Evolutionary conservation across 805 yeast species (phyloP).

Genomic region (Debaryomyces tyrocola): DNA sequence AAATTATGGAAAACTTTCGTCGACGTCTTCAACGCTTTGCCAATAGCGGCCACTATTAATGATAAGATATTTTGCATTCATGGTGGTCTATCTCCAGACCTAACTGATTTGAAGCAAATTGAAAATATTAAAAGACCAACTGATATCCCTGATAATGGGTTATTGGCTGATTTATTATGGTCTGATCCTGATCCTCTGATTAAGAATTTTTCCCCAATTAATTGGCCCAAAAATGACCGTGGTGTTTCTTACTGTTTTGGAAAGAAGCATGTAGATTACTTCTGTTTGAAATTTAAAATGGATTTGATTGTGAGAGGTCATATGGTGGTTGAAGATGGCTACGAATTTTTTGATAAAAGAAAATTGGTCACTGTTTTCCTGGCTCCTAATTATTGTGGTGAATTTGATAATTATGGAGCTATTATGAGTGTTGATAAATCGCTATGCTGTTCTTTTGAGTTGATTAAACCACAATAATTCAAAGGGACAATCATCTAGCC

Average conservation of each 20-base stretch:
- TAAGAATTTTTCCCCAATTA: slow-evolving; percentile 36
- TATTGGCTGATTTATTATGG: slow-evolving; percentile 78
- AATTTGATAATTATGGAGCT: slow-evolving; percentile 78
- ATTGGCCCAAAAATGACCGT: slow-evolving; percentile 81
- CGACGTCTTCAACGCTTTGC: slow-evolving; percentile 59
- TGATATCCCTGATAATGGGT: slow-evolving; percentile 78
- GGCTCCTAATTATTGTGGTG: slow-evolving; percentile 86
- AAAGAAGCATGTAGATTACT: slow-evolving; percentile 68
- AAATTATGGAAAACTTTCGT: slow-evolving; percentile 53
- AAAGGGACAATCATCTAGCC: neutral
- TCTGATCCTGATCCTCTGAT: slow-evolving; percentile 64
- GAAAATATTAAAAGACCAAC: slow-evolving; percentile 76
- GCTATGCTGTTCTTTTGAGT: slow-evolving; percentile 69
- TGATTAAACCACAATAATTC: slow-evolving; percentile 51
- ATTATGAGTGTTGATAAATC: slow-evolving; percentile 71
- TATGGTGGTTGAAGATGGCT: slow-evolving; percentile 89
- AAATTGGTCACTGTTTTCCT: slow-evolving; percentile 76
- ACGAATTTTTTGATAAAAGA: slow-evolving; percentile 75
- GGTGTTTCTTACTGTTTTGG: slow-evolving; percentile 83
- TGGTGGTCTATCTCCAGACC: slow-evolving; percentile 76
- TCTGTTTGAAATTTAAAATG: slow-evolving; percentile 64
- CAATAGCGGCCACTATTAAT: slow-evolving; percentile 61
- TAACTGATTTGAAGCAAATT: slow-evolving; percentile 64
- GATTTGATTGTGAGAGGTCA: slow-evolving; percentile 82
- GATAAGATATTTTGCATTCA: slow-evolving; percentile 60